Percentiles rank a stretch among this genome's conserved stretches.
Conservation (phyloP, 441 rosid species). For the Bruguiera hainesii region DNA sequence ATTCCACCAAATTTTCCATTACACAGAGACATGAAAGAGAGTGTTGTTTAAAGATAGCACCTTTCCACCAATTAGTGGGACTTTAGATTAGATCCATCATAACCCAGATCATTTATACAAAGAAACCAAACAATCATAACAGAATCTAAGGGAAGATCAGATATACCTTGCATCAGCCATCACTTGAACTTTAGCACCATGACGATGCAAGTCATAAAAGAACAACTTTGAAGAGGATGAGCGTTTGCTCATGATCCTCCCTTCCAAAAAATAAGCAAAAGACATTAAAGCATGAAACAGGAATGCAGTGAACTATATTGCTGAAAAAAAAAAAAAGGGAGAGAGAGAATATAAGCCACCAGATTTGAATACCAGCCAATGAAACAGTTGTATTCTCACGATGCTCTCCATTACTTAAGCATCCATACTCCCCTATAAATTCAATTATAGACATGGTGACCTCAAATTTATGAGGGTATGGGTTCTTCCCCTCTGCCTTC, state of each 20-base stretch:
- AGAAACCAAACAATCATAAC: background rate
- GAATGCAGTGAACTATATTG: background rate
- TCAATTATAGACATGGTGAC: slow-evolving; percentile 48
- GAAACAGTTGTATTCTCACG: slow-evolving; percentile 47
- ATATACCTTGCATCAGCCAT: slow-evolving; percentile 80
- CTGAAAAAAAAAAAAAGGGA: background rate
- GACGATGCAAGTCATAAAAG: slow-evolving; percentile 71
- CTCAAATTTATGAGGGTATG: slow-evolving; percentile 72
- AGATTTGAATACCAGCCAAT: slow-evolving; percentile 47
- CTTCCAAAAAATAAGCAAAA: slow-evolving; percentile 26
- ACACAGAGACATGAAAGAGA: too few relatives aligned
- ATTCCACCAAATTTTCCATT: too few relatives aligned
- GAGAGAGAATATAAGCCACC: background rate
- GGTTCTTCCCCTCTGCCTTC: slow-evolving; percentile 61
- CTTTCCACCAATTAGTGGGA: too few relatives aligned
- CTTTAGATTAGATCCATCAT: too few relatives aligned
- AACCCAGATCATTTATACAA: background rate
- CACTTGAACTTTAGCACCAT: slow-evolving; percentile 71
- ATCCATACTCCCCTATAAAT: slow-evolving; percentile 47
- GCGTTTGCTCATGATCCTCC: slow-evolving; percentile 83
- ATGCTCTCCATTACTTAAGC: slow-evolving; percentile 59
- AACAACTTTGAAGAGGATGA: slow-evolving; percentile 73
- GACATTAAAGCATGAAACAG: slow-evolving; percentile 1
- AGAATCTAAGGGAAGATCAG: background rate
- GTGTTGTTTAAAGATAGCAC: too few relatives aligned